Evolutionary conservation across 2,329 filamentous ascomycete species (phyloP).

Genomic region (Penicillium sp.): DNA sequence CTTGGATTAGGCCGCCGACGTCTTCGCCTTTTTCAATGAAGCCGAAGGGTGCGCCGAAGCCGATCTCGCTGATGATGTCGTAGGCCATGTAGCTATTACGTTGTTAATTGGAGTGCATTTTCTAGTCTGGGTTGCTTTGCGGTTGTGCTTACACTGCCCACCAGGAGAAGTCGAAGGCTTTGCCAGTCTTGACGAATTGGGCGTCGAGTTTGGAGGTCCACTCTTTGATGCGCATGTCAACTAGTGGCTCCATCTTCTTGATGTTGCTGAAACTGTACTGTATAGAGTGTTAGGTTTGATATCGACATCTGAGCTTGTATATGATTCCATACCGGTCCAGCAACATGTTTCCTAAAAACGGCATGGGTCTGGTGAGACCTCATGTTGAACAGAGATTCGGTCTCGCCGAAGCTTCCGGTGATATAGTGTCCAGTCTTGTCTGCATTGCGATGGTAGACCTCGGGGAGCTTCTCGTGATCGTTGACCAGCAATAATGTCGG

Average conservation of each 20-base stretch:
- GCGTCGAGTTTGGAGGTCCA: constrained; percentile 51
- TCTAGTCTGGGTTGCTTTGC: neutral
- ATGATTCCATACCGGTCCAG: constrained; percentile 41
- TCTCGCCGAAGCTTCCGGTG: constrained; percentile 55
- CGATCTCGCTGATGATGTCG: constrained; percentile 56
- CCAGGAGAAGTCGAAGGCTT: constrained; percentile 53
- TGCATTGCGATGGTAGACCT: constrained; percentile 54
- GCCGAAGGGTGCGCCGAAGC: constrained; percentile 55
- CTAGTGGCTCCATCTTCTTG: constrained; percentile 56
- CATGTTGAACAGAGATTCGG: constrained; percentile 57
- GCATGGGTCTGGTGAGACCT: constrained; percentile 52
- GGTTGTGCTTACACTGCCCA: constrained; percentile 48
- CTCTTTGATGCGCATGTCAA: constrained; percentile 50
- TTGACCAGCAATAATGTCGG: constrained; percentile 53
- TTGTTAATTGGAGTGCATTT: neutral
- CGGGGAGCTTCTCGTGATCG: constrained; percentile 53
- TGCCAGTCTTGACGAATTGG: constrained; percentile 45
- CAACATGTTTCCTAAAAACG: constrained; percentile 53
- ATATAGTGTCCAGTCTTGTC: constrained; percentile 59
- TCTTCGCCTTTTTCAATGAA: constrained; percentile 54
- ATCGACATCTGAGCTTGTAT: neutral
- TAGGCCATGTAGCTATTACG: constrained; percentile 50
- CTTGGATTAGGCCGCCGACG: constrained; percentile 53
- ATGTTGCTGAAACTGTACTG: constrained; percentile 55
- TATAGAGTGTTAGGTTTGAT: constrained; percentile 4